Conservation (phyloP, 768 basidiomycete genomes). For the Psilocybe sp. region DNA sequence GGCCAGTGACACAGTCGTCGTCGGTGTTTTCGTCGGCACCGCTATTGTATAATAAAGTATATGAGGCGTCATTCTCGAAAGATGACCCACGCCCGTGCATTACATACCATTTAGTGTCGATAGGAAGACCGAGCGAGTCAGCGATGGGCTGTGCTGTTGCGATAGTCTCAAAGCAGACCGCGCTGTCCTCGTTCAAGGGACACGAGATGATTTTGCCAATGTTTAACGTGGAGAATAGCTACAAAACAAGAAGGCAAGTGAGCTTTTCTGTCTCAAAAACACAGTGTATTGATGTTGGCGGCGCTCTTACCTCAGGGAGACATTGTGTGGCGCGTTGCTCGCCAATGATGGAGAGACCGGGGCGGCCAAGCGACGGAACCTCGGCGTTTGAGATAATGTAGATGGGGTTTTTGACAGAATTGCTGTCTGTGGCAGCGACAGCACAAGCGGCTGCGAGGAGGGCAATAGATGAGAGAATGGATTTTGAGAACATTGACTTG, state of each 20-base stretch:
- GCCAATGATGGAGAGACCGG: conserved; percentile 21
- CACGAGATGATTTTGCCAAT: conserved; percentile 25
- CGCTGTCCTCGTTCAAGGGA: conserved; percentile 18
- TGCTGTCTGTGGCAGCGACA: too few species aligned
- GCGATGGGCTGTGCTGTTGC: conserved; percentile 21
- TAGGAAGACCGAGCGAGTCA: conserved; percentile 17
- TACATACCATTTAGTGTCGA: conserved; percentile 21
- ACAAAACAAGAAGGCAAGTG: neutral
- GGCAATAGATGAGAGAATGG: too few species aligned
- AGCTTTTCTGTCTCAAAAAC: neutral
- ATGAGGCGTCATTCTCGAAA: neutral
- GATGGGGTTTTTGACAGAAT: conserved; percentile 12
- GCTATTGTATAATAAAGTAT: conserved; percentile 6
- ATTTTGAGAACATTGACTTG: too few species aligned
- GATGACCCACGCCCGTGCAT: neutral
- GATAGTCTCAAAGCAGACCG: conserved; percentile 19
- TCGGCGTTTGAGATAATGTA: conserved; percentile 25
- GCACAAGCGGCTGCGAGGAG: too few species aligned
- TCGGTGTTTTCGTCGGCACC: conserved; percentile 23
- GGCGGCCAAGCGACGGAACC: conserved; percentile 20
- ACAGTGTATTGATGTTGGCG: neutral
- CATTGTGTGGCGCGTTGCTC: conserved; percentile 18
- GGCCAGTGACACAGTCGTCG: conserved; percentile 21
- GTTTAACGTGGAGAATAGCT: conserved; percentile 18
- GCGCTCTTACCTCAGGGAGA: conserved; percentile 17